Base-by-base conservation (phyloP, 2,329 filamentous ascomycete species). In the Gremmenia infestans region DNA sequence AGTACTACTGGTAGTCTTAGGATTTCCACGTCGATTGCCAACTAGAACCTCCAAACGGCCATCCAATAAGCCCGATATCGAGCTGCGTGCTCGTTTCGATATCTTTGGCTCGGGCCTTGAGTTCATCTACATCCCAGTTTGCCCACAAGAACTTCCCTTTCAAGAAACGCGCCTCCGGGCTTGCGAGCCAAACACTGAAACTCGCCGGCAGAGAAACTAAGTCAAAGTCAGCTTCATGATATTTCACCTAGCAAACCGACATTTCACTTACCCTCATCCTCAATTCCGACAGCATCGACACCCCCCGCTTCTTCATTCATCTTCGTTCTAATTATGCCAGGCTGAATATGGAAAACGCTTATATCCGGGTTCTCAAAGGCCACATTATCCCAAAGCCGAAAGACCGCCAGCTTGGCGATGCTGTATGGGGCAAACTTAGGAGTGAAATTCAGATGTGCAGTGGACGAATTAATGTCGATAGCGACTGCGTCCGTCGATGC, bases 101-200 rank as follows among this genome's bases (percentile, higher is more conserved):
- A 57, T 54, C 37, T 17, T 54, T 35, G 15, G 40, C 71, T 39
- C 65, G 64, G 0, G 68, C 66, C 63, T 75, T 75, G 36, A 81
- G 69, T 60, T 80, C 78, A 40, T 76, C 71, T 0, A 80, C 72
- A 63, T 81, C 79, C 78, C 77, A 81, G 22, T 76, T 76, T 11
- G 73, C 70, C 73, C 76, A 80, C 0, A 80, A 62, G 22, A 75
- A 74, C 48, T 74, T 76, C 3, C 73, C 70, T 42, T 72, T 75
- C 25, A 81, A 61, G 58, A 81, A 80, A 5, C 59, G 63, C 0
- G 78, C 76, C 58, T 81, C 76, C 1, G 71, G 62, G 25, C 58
- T 63, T 35, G 62, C 58, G 3, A 63, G 54, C 64, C 63, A 67
- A 45, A 65, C 53, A 45, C 52, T 59, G 52, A 66, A 66, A 46